Evolutionary conservation across 2,329 filamentous ascomycete species (phyloP).

Genomic region (Nemania diffusa): DNA sequence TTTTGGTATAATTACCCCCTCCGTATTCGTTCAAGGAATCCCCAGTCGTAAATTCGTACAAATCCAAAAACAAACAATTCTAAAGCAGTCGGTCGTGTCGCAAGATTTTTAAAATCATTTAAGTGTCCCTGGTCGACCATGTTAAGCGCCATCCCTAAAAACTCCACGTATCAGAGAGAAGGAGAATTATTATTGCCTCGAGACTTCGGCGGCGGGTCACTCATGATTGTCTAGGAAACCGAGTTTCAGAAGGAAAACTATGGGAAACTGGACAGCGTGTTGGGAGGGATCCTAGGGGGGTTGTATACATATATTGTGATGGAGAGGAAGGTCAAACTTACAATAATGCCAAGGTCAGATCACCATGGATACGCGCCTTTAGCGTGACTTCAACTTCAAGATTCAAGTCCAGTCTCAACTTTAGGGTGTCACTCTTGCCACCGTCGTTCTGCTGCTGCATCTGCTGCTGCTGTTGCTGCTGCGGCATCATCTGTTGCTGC

Average conservation of each 20-base stretch:
- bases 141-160: conserved; percentile 36
- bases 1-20: background rate
- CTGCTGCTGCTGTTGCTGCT: conserved; percentile 33
- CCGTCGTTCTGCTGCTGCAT: conserved; percentile 42
- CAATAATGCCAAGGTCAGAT: conserved; percentile 78
- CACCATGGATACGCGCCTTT: conserved; percentile 85
- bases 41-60: background rate
- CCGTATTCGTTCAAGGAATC: background rate
- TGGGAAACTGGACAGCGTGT: conserved; percentile 1
- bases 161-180: conserved; percentile 33
- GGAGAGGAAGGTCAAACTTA: conserved; percentile 43
- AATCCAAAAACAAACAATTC: background rate
- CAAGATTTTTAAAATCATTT: background rate
- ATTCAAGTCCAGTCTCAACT: conserved; percentile 79
- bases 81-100: background rate
- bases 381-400: conserved; percentile 85
- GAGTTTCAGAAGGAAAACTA: conserved; percentile 32
- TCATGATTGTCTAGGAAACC: conserved; percentile 36
- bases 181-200: conserved; percentile 14
- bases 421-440: conserved; percentile 70
- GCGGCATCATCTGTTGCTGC: conserved; percentile 54
- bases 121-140: conserved; percentile 31
- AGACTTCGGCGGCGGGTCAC: conserved; percentile 31
- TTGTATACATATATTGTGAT: background rate
- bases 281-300: background rate